These are phyloP conservation scores for Neurospora cerealis DNA, from an alignment of 495 filamentous ascomycete genomes.

Conservation along the genomic window DNA sequence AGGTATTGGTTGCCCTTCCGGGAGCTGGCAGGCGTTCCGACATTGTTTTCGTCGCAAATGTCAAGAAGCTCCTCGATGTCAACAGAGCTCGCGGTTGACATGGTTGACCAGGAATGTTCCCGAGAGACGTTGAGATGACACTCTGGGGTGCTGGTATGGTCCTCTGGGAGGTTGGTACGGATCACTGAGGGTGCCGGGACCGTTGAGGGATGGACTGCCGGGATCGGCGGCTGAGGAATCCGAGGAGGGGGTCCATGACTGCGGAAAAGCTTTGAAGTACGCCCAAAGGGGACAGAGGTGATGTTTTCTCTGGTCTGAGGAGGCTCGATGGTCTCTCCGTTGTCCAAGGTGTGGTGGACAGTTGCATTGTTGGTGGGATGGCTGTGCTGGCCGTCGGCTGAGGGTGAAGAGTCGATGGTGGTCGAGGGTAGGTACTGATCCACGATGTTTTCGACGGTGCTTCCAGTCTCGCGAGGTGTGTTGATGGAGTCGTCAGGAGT, in stretches of 20 bases:
- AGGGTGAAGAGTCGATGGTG: not conserved
- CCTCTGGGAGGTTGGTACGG: not conserved
- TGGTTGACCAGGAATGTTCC: not conserved
- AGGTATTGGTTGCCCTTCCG: not conserved
- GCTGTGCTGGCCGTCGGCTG: not conserved
- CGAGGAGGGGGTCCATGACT: not conserved
- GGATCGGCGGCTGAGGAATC: not conserved
- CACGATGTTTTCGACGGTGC: constrained; percentile 23
- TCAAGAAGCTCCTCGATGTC: not conserved
- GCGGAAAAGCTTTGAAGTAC: not conserved
- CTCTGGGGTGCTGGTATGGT: not conserved
- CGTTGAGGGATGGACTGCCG: not conserved
- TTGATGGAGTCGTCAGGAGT: not conserved
- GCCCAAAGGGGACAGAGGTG: not conserved
- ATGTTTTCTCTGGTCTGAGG: not conserved
- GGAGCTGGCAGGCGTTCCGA: not conserved
- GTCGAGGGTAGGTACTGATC: constrained; percentile 14
- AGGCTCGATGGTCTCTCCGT: not conserved
- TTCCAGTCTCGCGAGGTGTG: constrained; percentile 11
- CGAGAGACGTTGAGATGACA: not conserved
- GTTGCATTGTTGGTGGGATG: not conserved
- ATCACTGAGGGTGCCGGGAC: not conserved
- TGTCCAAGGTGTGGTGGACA: not conserved
- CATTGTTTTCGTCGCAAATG: not conserved
- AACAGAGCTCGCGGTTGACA: not conserved